phyloP scores from a whole-genome alignment of 78 protist species.

The Dictyostelium capitatum region DNA sequence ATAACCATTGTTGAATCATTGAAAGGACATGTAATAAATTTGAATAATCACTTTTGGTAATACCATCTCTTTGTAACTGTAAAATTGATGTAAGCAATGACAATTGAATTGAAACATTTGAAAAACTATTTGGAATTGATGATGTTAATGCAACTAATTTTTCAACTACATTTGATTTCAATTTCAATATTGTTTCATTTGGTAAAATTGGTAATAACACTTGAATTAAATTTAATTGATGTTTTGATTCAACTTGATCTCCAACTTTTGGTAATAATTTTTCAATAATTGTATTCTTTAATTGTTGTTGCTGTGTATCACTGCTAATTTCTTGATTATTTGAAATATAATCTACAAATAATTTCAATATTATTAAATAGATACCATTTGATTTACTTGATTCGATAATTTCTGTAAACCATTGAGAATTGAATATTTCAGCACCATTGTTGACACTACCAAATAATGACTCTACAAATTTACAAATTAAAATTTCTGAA shows the following conservation, averaged over 20 bases:
- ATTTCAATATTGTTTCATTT: neutral
- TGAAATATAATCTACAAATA: neutral
- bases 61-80: neutral
- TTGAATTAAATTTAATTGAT: constrained; percentile 37
- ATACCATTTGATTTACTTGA: neutral
- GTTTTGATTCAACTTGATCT: neutral
- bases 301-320: neutral
- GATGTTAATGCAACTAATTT: neutral
- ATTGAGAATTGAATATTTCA: neutral
- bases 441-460: neutral
- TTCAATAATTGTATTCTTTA: neutral
- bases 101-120: neutral
- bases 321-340: too few relatives aligned
- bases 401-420: neutral
- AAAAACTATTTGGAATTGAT: constrained; percentile 32
- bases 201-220: neutral
- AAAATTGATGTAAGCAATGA: constrained; percentile 28
- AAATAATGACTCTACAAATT: neutral
- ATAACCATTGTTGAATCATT: constrained; percentile 53
- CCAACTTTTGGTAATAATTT: neutral
- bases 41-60: too few relatives aligned
- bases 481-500: neutral
- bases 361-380: neutral
- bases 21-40: too few relatives aligned
- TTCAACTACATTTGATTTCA: neutral